A percentile compares a stretch with the other conserved stretches of the same genome.
phyloP scores from a whole-genome alignment of 805 yeast genomes.

The Candida bentonensis region DNA sequence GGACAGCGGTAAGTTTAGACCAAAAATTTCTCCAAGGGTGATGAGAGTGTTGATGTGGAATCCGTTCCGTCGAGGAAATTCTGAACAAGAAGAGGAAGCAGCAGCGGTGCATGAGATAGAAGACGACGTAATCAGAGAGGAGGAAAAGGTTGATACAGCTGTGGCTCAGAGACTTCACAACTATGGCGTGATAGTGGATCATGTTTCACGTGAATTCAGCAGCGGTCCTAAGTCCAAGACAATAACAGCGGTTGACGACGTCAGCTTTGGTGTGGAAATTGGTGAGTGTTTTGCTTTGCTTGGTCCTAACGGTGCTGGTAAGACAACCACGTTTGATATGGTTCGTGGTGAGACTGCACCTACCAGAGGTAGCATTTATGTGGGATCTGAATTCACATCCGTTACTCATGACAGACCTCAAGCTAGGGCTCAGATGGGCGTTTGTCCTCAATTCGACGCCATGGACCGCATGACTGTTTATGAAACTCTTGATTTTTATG shows the following conservation, averaged over 20 bases:
- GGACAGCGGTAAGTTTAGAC: conserved; percentile 21
- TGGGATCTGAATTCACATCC: conserved; percentile 14
- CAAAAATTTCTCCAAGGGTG: conserved; percentile 3
- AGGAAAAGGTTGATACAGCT: not conserved
- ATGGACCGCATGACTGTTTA: conserved; percentile 22
- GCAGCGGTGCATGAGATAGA: not conserved
- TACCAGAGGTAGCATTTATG: conserved; percentile 17
- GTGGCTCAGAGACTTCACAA: not conserved
- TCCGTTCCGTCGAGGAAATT: not conserved
- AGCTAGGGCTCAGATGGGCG: conserved; percentile 22
- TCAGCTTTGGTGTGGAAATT: conserved; percentile 20
- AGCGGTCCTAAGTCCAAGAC: not conserved
- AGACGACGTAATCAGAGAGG: not conserved
- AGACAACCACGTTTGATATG: conserved; percentile 24
- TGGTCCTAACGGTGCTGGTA: conserved; percentile 27
- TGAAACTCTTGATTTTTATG: conserved; percentile 21
- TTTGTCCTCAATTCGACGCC: conserved; percentile 26
- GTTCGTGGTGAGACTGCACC: conserved; percentile 22
- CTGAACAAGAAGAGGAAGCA: not conserved
- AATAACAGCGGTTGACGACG: conserved; percentile 16
- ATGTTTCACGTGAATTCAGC: not conserved
- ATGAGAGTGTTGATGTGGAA: not conserved
- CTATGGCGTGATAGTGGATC: not conserved
- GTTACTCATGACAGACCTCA: conserved; percentile 15
- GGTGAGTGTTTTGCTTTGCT: conserved; percentile 23